Evolutionary conservation across 2,329 filamentous ascomycete species (phyloP), one percentile per base, ranked within the genome.

Genomic region (Scortechinia acanthostroma): DNA sequence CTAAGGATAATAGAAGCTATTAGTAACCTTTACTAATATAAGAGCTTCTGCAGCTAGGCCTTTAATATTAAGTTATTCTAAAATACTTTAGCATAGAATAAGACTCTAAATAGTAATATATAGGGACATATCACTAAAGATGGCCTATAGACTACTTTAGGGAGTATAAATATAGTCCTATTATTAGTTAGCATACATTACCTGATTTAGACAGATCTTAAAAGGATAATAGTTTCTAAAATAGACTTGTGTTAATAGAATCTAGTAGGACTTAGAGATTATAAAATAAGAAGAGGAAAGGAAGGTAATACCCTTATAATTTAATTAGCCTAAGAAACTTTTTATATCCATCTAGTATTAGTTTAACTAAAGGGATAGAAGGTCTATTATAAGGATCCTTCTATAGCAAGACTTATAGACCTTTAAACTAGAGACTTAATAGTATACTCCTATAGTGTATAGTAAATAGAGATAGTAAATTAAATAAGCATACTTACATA

Each of bases 101-200:
- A 37, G 16, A 53, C 46, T 5, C 45, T 42, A 4, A 49, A 46
- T 4, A 51, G 43, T 4, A 51, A 45, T n/a, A 42, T 47, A 45
- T 52, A 43, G 14, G 47, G 49, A 43, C 48, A 50, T 25, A 54
- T 44, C 19, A 53, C 42, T 25, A 54, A 47, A 23, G 49, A 53
- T 21, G 48, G 50, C 3, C 48, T 43, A n/a, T 51, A 52, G 46
- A 55, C 42, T 6, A 55, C 48, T 42, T 55, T 47, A 4, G 49
- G 49, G 22, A 53, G 46, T 40, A 45, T 22, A 48, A 53, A 55
- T 10, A 47, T 55, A 19, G 46, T 54, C 30, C 51, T 52, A 30
- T 23, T 23, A 43, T 40, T 13, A 19, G 35, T 40, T 19, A 19
- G 35, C 17, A 10, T 13, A 19, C 10, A 13, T 40, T 6, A n/a